A percentile compares a stretch with the other conserved stretches of the same genome.
Evolutionary conservation across 1,284 basidiomycete species (phyloP).

Genomic region (Malassezia sympodialis): DNA sequence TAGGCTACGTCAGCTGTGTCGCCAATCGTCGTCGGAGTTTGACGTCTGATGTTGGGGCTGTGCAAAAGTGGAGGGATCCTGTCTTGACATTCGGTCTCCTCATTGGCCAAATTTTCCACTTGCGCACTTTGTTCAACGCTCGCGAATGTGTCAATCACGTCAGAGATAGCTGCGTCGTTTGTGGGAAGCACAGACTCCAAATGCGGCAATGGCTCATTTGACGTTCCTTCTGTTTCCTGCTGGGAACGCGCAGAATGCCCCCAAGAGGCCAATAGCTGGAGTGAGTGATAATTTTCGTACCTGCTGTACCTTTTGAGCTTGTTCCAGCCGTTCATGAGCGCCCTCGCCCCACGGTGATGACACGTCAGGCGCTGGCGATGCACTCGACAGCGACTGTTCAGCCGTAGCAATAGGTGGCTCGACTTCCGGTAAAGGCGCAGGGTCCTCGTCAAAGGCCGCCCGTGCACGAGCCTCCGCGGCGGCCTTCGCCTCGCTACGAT

Average conservation of each 20-base stretch:
- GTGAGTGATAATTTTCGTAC: not conserved
- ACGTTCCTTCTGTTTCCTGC: not conserved
- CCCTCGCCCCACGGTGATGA: constrained; percentile 3
- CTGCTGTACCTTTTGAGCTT: constrained; percentile 47
- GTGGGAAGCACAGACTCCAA: not conserved
- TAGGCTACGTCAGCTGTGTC: not conserved
- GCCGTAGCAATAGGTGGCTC: not conserved
- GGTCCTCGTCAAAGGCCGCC: not conserved
- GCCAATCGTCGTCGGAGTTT: not conserved
- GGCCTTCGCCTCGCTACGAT: constrained; percentile 24
- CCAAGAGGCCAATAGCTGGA: constrained; percentile 20
- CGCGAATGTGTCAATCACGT: too few species aligned
- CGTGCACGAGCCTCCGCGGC: constrained; percentile 33
- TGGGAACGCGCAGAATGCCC: not conserved
- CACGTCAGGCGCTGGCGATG: not conserved
- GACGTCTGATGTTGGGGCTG: not conserved
- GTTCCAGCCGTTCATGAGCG: constrained; percentile 33
- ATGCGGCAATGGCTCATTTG: too few species aligned
- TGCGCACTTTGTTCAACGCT: too few species aligned
- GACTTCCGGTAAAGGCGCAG: constrained; percentile 37
- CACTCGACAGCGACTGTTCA: not conserved
- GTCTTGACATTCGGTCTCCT: not conserved
- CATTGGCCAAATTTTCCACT: not conserved
- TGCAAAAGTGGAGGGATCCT: not conserved
- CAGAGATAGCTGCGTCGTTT: too few species aligned